A percentile compares a stretch with the other conserved stretches of the same genome.
These are phyloP conservation scores for Pseudogymnoascus sp. DNA, from an alignment of 2,329 filamentous ascomycete species.

Conservation along the genomic window DNA sequence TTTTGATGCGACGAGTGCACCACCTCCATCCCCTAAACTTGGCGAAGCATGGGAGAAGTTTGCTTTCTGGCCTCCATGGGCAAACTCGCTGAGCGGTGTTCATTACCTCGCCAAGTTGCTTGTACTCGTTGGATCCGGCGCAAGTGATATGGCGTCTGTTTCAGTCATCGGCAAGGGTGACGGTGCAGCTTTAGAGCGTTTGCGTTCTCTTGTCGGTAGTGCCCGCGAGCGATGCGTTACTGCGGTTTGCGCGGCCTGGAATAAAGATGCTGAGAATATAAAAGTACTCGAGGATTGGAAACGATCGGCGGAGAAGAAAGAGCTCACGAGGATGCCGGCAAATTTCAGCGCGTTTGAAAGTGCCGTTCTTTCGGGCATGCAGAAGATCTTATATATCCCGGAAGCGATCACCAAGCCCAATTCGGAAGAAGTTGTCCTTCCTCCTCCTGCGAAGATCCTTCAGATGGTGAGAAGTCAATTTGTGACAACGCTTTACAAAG, in stretches of 20 bases:
- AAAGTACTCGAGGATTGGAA: constrained; percentile 93
- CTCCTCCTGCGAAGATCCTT: constrained; percentile 77
- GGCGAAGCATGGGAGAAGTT: constrained; percentile 89
- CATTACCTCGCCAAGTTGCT: constrained; percentile 81
- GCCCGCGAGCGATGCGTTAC: constrained; percentile 79
- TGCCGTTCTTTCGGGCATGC: constrained; percentile 73
- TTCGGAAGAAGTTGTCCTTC: constrained; percentile 67
- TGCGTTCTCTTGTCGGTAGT: constrained; percentile 66
- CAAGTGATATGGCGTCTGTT: constrained; percentile 75
- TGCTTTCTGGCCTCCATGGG: constrained; percentile 91
- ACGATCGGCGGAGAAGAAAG: constrained; percentile 67
- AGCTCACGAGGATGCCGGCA: constrained; percentile 84
- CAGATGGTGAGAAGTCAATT: constrained; percentile 90
- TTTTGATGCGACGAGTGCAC: constrained; percentile 68
- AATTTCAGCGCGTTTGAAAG: constrained; percentile 82
- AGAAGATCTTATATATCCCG: constrained; percentile 89
- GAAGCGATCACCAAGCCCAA: constrained; percentile 72
- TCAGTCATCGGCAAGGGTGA: constrained; percentile 51
- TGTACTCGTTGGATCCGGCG: constrained; percentile 73
- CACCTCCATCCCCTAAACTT: constrained; percentile 64
- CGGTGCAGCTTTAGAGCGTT: constrained; percentile 55
- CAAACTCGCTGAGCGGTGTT: constrained; percentile 86
- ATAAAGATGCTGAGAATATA: constrained; percentile 84
- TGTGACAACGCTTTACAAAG: constrained; percentile 88
- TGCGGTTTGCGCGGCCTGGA: constrained; percentile 86